phyloP scores from a whole-genome alignment of 2,329 filamentous ascomycete genomes.

The Penicillium sp. region DNA sequence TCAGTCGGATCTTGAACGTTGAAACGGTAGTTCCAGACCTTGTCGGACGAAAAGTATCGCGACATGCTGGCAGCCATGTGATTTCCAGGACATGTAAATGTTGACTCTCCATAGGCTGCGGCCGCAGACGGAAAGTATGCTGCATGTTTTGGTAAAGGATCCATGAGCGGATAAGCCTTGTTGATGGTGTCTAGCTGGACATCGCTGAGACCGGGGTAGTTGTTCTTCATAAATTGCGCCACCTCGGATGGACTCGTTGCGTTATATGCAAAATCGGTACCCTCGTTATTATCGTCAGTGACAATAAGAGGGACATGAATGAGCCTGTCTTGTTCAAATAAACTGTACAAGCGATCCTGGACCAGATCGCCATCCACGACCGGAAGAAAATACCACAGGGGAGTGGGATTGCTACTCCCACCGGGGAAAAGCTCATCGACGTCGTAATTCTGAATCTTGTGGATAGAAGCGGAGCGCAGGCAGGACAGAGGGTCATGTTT shows the following conservation, averaged over 20 bases:
- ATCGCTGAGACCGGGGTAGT: slow-evolving; percentile 53
- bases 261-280: slow-evolving; percentile 43
- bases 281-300: slow-evolving; percentile 45
- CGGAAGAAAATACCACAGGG: slow-evolving; percentile 53
- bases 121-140: slow-evolving; percentile 40
- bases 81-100: slow-evolving; percentile 47
- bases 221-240: slow-evolving; percentile 52
- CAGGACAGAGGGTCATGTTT: slow-evolving; percentile 41
- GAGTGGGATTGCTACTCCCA: slow-evolving; percentile 28
- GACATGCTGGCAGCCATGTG: slow-evolving; percentile 37
- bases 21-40: slow-evolving; percentile 48
- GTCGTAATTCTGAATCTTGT: slow-evolving; percentile 41
- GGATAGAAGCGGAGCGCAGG: slow-evolving; percentile 41
- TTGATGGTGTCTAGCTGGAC: slow-evolving; percentile 49
- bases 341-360: slow-evolving; percentile 48
- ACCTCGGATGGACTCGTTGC: slow-evolving; percentile 47
- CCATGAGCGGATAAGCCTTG: slow-evolving; percentile 47
- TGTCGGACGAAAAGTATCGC: slow-evolving; percentile 17
- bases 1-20: slow-evolving; percentile 42
- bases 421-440: slow-evolving; percentile 43
- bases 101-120: slow-evolving; percentile 45
- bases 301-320: slow-evolving; percentile 53
- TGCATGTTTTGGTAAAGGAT: slow-evolving; percentile 29
- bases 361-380: slow-evolving; percentile 54
- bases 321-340: slow-evolving; percentile 49